These are phyloP conservation scores for Oryza glumipatula DNA, from an alignment of 176 grass and related monocot genomes.

Conservation along the genomic window DNA sequence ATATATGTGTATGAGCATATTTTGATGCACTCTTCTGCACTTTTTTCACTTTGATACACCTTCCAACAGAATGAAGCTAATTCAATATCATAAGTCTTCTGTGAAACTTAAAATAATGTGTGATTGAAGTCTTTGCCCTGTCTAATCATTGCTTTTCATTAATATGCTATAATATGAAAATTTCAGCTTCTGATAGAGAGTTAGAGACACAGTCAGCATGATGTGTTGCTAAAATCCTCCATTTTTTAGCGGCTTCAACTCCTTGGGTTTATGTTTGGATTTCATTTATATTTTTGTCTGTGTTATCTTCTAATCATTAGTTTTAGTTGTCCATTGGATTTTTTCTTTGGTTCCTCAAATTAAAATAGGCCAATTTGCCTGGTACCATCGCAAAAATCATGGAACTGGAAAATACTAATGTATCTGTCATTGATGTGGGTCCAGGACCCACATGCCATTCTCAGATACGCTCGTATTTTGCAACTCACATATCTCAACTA, in stretches of 20 bases:
- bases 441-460: too few species aligned
- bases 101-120: constrained; percentile 3
- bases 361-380: background rate
- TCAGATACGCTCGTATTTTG: too few species aligned
- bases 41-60: background rate
- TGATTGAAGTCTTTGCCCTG: background rate
- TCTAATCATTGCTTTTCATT: background rate
- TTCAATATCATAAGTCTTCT: background rate
- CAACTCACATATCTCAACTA: too few species aligned
- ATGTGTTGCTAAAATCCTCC: constrained; percentile 4
- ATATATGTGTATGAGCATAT: background rate
- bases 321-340: constrained; percentile 28
- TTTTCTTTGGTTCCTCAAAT: background rate
- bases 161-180: background rate
- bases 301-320: background rate
- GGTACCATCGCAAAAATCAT: too few species aligned
- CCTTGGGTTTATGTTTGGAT: background rate
- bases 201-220: background rate
- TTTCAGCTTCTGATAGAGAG: background rate
- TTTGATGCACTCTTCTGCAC: constrained; percentile 7
- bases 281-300: background rate
- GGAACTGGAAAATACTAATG: too few species aligned
- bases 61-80: constrained; percentile 12
- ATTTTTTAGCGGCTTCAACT: constrained; percentile 10
- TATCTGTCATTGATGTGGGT: too few species aligned